Evolutionary conservation across 1,139 yeast species (phyloP), one percentile per base, ranked within the genome.

Genomic region (Nakaseomyces kungkrabaensis): DNA sequence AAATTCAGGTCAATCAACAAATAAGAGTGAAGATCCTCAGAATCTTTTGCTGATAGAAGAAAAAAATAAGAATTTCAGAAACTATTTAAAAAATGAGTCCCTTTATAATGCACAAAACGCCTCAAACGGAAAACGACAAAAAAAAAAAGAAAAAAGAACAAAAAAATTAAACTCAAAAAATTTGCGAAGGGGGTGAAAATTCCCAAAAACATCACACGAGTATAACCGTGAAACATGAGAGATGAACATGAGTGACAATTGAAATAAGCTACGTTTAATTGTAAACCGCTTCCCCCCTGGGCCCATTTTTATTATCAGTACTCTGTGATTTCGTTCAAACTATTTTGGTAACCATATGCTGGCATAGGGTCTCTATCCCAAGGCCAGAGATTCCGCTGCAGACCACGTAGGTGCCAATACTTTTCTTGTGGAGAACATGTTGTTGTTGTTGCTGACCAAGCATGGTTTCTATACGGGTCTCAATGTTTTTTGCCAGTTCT

Each of bases 321-420:
- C 37, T 29, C 37, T 34, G n/a, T 40, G 22, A 22, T n/a, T 32
- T 26, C 22, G 22, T 17, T 17, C 3, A 17, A 17, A 17, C 22
- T 17, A 17, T 17, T 17, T 17, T 13, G 36, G 34, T 11, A 7
- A 42, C 37, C 7, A 42, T 29, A 24, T 9, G 11, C 26, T 34
- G 43, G 10, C 33, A 17, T 17, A 57, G 46, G 10, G 37, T 5
- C 0, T 48, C 53, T 9, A 57, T 45, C 3, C 60, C 60, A 11
- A 37, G 45, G 1, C 58, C 59, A 4, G 54, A 50, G 24, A 55
- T 44, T 11, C 54, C 59, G 48, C 58, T 54, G 33, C 56, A 54
- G 24, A 43, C 40, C 8, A 57, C 41, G 34, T 54, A 52, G 31
- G 37, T 33, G 6, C 44, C 47, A 24, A 17, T 33, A 7, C 29